Evolutionary conservation across 495 filamentous ascomycete genomes (phyloP).

Genomic region (Xylaria telfairii): DNA sequence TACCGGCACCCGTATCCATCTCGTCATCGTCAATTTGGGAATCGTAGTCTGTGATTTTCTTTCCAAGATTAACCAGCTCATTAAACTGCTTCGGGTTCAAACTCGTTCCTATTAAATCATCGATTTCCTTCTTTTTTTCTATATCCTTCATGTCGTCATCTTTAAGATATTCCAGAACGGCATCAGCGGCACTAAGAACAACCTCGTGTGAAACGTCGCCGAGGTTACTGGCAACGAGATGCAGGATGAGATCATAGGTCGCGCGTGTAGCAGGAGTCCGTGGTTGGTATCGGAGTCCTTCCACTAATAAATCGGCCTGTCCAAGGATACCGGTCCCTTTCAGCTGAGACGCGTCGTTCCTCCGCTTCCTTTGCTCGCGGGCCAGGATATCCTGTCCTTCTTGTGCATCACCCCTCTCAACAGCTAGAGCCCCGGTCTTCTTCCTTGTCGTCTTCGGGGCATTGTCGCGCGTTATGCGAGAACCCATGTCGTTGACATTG

Average conservation of each 20-base stretch:
- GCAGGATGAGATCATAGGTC: conserved; percentile 94
- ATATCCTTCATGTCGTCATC: conserved; percentile 96
- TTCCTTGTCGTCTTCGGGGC: conserved; percentile 80
- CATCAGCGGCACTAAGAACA: conserved; percentile 94
- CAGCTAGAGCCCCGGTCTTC: conserved; percentile 63
- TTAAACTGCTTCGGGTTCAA: conserved; percentile 94
- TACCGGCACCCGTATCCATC: conserved; percentile 69
- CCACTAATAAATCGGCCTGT: conserved; percentile 83
- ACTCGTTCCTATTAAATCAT: conserved; percentile 83
- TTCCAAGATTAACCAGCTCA: conserved; percentile 93
- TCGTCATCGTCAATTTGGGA: conserved; percentile 95
- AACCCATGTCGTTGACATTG: conserved; percentile 93
- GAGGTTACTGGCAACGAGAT: conserved; percentile 83
- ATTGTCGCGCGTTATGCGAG: conserved; percentile 75
- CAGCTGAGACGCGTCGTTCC: conserved; percentile 73
- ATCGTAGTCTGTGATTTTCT: conserved; percentile 99
- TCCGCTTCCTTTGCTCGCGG: conserved; percentile 86
- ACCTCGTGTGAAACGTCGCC: conserved; percentile 93
- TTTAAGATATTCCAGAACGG: conserved; percentile 87
- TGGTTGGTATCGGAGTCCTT: conserved; percentile 83
- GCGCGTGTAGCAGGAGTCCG: conserved; percentile 90
- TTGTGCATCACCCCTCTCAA: conserved; percentile 78
- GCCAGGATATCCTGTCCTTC: conserved; percentile 88
- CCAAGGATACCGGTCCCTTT: conserved; percentile 83
- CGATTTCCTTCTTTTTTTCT: conserved; percentile 97